Percentiles rank a stretch among this genome's conserved stretches.
These are phyloP conservation scores for Pythium biforme DNA, from an alignment of 352 stramenopile genomes.

Conservation along the genomic window DNA sequence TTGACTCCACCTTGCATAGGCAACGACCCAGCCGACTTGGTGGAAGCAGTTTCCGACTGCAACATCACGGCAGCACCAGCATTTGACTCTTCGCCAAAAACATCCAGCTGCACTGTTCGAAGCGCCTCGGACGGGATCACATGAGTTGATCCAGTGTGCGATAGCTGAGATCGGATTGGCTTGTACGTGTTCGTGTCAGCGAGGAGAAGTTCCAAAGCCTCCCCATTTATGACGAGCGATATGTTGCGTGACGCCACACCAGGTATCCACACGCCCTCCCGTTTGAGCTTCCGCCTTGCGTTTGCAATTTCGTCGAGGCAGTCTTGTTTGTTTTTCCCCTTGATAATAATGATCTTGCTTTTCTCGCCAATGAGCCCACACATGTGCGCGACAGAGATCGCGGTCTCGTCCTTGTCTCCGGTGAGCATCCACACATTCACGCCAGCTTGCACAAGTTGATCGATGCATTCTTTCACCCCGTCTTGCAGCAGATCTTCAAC, in stretches of 20 bases:
- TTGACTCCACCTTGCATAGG: conserved; percentile 3
- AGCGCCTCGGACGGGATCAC: conserved; percentile 19
- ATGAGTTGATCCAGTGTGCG: conserved; percentile 7
- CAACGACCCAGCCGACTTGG: conserved; percentile 50
- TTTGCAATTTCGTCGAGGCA: conserved; percentile 82
- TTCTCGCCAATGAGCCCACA: conserved; percentile 89
- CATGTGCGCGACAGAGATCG: conserved; percentile 98
- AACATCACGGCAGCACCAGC: conserved; percentile 7
- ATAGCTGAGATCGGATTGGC: conserved; percentile 1
- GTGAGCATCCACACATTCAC: conserved; percentile 99
- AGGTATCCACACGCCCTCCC: conserved; percentile 76
- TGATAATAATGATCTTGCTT: conserved; percentile 83
- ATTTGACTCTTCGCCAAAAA: conserved; percentile 29
- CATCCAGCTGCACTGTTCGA: conserved; percentile 23
- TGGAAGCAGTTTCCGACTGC: conserved; percentile 40
- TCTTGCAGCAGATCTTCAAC: conserved; percentile 98
- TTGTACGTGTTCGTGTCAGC: conserved; percentile 32
- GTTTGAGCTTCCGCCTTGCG: conserved; percentile 66
- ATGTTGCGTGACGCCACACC: conserved; percentile 70
- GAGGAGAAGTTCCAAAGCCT: conserved; percentile 73
- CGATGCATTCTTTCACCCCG: conserved; percentile 95
- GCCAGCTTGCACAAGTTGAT: conserved; percentile 92
- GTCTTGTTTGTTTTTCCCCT: conserved; percentile 74
- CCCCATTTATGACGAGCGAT: conserved; percentile 81
- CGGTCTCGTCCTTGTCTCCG: conserved; percentile 98